Evolutionary conservation across 2,329 filamentous ascomycete species (phyloP).

Genomic region (Ophiostoma quercus): DNA sequence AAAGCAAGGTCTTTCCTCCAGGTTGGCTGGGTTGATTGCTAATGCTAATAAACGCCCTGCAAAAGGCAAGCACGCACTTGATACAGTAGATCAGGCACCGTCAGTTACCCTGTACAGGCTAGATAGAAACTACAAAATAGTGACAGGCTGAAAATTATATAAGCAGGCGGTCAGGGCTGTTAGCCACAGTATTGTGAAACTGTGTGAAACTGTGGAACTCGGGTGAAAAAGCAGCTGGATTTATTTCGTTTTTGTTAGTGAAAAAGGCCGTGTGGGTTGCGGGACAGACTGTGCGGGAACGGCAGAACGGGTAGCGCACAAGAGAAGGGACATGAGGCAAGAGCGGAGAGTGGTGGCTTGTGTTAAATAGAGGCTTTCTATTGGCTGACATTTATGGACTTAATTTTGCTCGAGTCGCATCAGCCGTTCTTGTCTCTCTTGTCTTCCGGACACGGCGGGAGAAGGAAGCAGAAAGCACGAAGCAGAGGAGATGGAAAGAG

Average conservation of each 20-base stretch:
- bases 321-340: neutral
- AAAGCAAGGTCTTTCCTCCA: neutral
- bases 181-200: slow-evolving; percentile 1
- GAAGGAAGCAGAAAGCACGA: neutral
- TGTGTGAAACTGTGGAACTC: neutral
- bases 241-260: neutral
- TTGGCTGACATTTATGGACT: neutral
- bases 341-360: neutral
- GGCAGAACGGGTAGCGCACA: too few species aligned
- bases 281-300: neutral
- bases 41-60: slow-evolving; percentile 19
- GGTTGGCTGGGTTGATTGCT: slow-evolving; percentile 2
- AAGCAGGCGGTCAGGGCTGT: slow-evolving; percentile 19
- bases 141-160: slow-evolving; percentile 22
- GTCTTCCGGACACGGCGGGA: neutral
- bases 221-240: neutral
- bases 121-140: neutral
- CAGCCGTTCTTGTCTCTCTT: neutral
- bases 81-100: slow-evolving; percentile 7
- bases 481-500: neutral
- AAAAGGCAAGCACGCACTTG: slow-evolving; percentile 14
- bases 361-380: neutral
- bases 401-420: neutral
- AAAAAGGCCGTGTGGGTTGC: neutral
- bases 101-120: too few species aligned